Evolutionary conservation across 1,139 yeast species (phyloP).

Genomic region (Suhomyces taliae): DNA sequence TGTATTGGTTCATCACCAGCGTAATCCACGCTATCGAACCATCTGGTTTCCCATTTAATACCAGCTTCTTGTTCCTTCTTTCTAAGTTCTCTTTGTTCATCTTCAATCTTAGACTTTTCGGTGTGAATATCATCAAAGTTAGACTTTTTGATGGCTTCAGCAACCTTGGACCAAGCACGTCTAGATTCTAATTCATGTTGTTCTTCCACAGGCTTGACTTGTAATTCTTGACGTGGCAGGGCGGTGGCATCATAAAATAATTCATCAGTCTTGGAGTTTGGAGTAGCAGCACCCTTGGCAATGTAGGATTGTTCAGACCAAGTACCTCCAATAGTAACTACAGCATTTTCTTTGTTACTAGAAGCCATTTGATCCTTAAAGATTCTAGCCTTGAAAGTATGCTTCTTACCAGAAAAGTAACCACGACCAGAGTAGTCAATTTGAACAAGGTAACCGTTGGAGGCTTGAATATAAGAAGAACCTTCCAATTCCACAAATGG

Average conservation of each 20-base stretch:
- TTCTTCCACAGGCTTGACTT: constrained; percentile 75
- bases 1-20: constrained; percentile 23
- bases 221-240: constrained; percentile 51
- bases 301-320: constrained; percentile 79
- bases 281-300: constrained; percentile 41
- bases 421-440: constrained; percentile 91
- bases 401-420: constrained; percentile 93
- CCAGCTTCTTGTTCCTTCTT: constrained; percentile 67
- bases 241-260: constrained; percentile 71
- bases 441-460: constrained; percentile 71
- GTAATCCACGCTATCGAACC: constrained; percentile 67
- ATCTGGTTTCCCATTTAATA: constrained; percentile 67
- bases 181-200: constrained; percentile 79
- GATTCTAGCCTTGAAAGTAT: constrained; percentile 83
- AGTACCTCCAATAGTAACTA: constrained; percentile 82
- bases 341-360: constrained; percentile 56
- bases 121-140: constrained; percentile 71
- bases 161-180: constrained; percentile 83
- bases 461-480: constrained; percentile 74
- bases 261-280: constrained; percentile 40
- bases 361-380: constrained; percentile 54
- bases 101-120: constrained; percentile 78
- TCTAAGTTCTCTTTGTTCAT: constrained; percentile 78
- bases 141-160: constrained; percentile 76
- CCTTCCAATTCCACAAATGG: constrained; percentile 93